Evolutionary conservation across 176 grass and related monocot genomes (phyloP), one percentile per base, ranked within the genome.

Genomic region (Bothriochloa decipiens): DNA sequence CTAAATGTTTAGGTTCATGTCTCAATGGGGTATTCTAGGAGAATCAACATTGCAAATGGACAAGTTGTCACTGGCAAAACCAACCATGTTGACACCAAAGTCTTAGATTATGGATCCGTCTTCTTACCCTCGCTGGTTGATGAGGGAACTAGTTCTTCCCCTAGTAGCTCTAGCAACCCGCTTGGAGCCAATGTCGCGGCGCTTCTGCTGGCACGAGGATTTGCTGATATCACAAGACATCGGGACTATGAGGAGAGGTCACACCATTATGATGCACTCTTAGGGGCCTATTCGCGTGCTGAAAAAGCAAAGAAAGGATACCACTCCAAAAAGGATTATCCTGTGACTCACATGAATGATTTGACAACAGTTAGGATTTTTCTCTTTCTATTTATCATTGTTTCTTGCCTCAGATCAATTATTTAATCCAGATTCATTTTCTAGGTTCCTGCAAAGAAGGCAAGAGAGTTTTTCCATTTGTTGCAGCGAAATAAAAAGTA

Each of bases 181-280:
- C 68, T 43, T 62, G 91, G 85, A 57, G 73, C 83, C 35, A 98
- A 98, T 85, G 43, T 98, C 7, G 93, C 85, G 7, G 93, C 90
- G 45, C 82, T 95, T 64, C 68, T 98, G 52, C 91, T 98, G 28
- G 88, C 89, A 58, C 85, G 91, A 43, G 96, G 96, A 12, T 95
- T 95, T 60, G 91, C 80, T 53, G 82, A 81, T 36, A 85, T 83
- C 28, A 83, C 91, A n/a, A 92, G 81, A 72, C 96, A 95, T 58
- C 91, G 89, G 17, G 96, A 98, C 81, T 98, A 93, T 1, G 96
- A 98, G 58, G 93, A 98, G 55, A 90, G 93, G 37, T 98, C 96
- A 23, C 92, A 91, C 73, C 71, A 98, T 63, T 98, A 87, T 68
- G 96, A 98, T 86, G 77, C 87, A 57, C 80, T 98, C 42, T 62